Evolutionary conservation across 2,329 filamentous ascomycete genomes (phyloP).

Genomic region (Dactylellina haptotyla): DNA sequence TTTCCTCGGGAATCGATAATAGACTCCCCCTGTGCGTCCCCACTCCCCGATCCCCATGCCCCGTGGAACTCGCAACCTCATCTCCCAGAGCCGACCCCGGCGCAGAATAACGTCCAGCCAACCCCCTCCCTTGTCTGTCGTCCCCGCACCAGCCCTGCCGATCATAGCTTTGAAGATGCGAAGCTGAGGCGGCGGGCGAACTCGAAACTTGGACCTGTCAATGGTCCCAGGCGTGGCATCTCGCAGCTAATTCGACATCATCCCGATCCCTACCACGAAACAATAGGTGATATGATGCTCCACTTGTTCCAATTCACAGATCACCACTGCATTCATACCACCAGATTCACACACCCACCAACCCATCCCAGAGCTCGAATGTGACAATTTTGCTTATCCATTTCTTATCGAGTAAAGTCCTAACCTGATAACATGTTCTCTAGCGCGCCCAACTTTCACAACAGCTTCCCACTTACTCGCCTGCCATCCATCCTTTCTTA

Average conservation of each 20-base stretch:
- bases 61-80: background rate
- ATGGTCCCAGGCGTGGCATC: background rate
- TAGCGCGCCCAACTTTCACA: background rate
- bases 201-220: background rate
- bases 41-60: background rate
- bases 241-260: conserved; percentile 2
- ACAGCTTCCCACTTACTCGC: background rate
- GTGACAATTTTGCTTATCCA: background rate
- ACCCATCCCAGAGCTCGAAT: background rate
- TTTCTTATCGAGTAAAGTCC: conserved; percentile 8
- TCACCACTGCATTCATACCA: background rate
- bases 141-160: conserved; percentile 12
- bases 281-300: background rate
- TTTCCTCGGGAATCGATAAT: background rate
- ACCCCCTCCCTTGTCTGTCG: no score
- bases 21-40: conserved; percentile 6
- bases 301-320: background rate
- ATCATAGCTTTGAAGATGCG: background rate
- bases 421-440: conserved; percentile 2
- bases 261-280: background rate
- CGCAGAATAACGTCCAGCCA: background rate
- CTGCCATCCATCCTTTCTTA: background rate
- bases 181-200: background rate
- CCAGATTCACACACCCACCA: background rate
- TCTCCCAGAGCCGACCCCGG: background rate